A percentile compares a stretch with the other conserved stretches of the same genome.
These are phyloP conservation scores for Aegilops longissima DNA, from an alignment of 176 grass and related monocot species.

Conservation along the genomic window DNA sequence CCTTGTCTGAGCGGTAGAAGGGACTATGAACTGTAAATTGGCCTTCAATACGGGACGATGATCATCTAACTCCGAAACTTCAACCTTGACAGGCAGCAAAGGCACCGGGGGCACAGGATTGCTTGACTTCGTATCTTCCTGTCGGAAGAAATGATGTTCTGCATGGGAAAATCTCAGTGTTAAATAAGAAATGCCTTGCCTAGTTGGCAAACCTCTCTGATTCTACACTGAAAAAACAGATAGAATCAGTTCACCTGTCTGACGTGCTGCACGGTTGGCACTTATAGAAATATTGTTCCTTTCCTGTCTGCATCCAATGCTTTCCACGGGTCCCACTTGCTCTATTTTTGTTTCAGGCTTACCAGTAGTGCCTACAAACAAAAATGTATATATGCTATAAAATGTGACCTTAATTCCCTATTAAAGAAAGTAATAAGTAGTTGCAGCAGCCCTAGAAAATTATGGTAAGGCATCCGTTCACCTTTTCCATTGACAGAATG, in stretches of 20 bases:
- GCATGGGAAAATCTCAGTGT: slow-evolving; percentile 8
- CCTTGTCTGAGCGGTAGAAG: slow-evolving; percentile 33
- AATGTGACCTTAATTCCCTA: background rate
- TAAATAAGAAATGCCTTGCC: slow-evolving; percentile 9
- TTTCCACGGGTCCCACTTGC: background rate
- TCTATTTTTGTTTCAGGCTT: slow-evolving; percentile 17
- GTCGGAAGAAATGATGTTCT: slow-evolving; percentile 14
- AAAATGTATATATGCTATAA: background rate
- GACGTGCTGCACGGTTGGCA: background rate
- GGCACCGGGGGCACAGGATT: background rate
- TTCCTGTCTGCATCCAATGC: slow-evolving; percentile 11
- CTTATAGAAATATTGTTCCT: background rate
- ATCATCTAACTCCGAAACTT: slow-evolving; percentile 18
- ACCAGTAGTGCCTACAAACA: slow-evolving; percentile 26
- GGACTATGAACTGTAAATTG: slow-evolving; percentile 17
- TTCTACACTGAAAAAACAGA: background rate
- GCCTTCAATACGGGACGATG: slow-evolving; percentile 14
- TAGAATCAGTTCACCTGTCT: slow-evolving; percentile 38
- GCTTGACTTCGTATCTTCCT: slow-evolving; percentile 14
- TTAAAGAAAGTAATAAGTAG: slow-evolving; percentile 15
- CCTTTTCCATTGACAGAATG: slow-evolving; percentile 18
- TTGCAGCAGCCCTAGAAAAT: slow-evolving; percentile 7
- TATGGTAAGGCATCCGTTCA: background rate
- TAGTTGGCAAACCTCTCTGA: background rate
- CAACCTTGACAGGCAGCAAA: background rate